Conservation (phyloP, 768 basidiomycete genomes). For the Neoboletus brunneissimus region DNA sequence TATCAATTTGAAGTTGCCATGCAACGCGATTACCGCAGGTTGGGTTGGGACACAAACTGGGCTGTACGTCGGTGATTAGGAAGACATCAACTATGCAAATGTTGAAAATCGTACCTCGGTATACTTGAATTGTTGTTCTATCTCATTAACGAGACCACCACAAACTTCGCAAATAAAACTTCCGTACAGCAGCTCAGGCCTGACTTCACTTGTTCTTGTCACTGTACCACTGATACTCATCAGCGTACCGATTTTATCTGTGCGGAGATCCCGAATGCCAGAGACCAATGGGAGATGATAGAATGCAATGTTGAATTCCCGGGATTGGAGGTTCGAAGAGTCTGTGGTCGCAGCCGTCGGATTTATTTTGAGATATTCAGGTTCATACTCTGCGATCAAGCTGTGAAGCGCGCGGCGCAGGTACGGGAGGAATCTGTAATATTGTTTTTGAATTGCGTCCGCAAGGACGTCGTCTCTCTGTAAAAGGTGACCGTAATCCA, state of each 20-base stretch:
- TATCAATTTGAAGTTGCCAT: constrained; percentile 95
- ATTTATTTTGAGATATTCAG: constrained; percentile 93
- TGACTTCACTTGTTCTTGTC: constrained; percentile 94
- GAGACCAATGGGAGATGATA: constrained; percentile 92
- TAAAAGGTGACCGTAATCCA: constrained; percentile 90
- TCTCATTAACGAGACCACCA: constrained; percentile 79
- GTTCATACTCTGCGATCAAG: constrained; percentile 85
- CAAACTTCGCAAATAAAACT: constrained; percentile 93
- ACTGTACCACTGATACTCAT: constrained; percentile 97
- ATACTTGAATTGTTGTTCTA: constrained; percentile 99
- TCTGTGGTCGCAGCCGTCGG: constrained; percentile 84
- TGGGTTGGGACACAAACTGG: constrained; percentile 89
- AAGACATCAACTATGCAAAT: constrained; percentile 1
- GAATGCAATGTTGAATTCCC: constrained; percentile 95
- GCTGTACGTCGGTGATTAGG: constrained; percentile 44
- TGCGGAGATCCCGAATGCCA: constrained; percentile 90
- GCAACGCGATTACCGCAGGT: constrained; percentile 86
- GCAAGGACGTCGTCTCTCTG: constrained; percentile 91
- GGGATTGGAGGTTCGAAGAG: constrained; percentile 82
- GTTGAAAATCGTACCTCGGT: constrained; percentile 66
- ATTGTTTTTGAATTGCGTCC: constrained; percentile 89
- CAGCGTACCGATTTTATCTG: constrained; percentile 90
- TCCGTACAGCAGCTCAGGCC: constrained; percentile 91
- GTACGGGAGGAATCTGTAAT: constrained; percentile 96
- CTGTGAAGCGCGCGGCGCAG: constrained; percentile 88